Evolutionary conservation across 306 rosid species (phyloP).

Genomic region (Echinosophora koreensis): DNA sequence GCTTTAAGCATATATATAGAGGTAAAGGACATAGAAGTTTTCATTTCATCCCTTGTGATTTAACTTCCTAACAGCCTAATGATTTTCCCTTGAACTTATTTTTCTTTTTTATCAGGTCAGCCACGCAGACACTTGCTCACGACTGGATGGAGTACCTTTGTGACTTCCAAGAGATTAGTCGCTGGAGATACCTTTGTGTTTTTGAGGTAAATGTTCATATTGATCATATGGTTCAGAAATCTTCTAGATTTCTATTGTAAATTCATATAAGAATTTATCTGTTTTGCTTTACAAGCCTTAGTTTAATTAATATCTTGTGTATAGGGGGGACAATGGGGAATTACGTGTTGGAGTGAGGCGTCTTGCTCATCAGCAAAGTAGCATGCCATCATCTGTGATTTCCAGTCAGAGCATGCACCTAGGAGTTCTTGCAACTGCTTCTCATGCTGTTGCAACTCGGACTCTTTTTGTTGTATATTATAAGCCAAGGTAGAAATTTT

Average conservation of each 20-base stretch:
- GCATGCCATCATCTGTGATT: constrained; percentile 91
- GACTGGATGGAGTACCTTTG: constrained; percentile 98
- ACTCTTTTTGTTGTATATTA: constrained; percentile 82
- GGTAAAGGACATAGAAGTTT: constrained; percentile 53
- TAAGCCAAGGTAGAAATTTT: constrained; percentile 76
- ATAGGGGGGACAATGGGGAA: constrained; percentile 82
- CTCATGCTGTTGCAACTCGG: constrained; percentile 85
- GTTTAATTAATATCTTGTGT: constrained; percentile 43
- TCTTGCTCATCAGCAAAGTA: constrained; percentile 78
- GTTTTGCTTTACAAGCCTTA: constrained; percentile 28
- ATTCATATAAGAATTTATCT: constrained; percentile 5
- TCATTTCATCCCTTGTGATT: constrained; percentile 33
- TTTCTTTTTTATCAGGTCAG: constrained; percentile 70
- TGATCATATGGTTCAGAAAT: constrained; percentile 21
- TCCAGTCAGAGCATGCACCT: constrained; percentile 97
- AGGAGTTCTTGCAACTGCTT: constrained; percentile 97
- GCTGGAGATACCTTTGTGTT: constrained; percentile 96
- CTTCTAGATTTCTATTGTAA: background rate
- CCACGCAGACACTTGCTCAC: constrained; percentile 97
- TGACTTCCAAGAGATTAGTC: constrained; percentile 88
- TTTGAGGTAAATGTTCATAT: constrained; percentile 63
- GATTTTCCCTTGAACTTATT: constrained; percentile 30
- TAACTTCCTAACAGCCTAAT: constrained; percentile 12
- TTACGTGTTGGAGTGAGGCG: constrained; percentile 92
- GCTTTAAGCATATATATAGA: constrained; percentile 95